Conservation (phyloP, 345 rosid species). For the Gynandropsis gynandra region DNA sequence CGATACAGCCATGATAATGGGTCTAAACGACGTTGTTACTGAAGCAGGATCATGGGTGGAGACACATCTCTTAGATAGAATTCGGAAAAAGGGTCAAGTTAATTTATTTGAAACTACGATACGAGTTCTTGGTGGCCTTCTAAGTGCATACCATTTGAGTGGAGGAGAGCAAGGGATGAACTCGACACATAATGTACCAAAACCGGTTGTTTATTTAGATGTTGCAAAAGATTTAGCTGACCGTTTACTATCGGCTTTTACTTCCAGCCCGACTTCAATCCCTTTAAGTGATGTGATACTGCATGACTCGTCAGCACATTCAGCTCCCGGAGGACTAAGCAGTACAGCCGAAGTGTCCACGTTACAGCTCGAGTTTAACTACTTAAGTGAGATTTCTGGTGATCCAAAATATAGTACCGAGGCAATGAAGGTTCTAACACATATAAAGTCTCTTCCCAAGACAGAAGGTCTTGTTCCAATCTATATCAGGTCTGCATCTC, state of each 20-base stretch:
- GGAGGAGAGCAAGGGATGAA: slow-evolving; percentile 60
- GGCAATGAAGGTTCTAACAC: slow-evolving; percentile 94
- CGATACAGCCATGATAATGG: slow-evolving; percentile 98
- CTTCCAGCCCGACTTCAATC: slow-evolving; percentile 73
- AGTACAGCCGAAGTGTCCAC: slow-evolving; percentile 92
- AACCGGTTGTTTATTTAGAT: slow-evolving; percentile 65
- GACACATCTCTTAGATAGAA: slow-evolving; percentile 64
- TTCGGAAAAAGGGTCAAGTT: slow-evolving; percentile 83
- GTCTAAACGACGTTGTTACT: slow-evolving; percentile 60
- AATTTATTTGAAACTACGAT: slow-evolving; percentile 97
- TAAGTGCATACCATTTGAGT: slow-evolving; percentile 95
- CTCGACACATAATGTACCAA: slow-evolving; percentile 46
- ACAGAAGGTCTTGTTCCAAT: slow-evolving; percentile 91
- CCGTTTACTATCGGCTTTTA: slow-evolving; percentile 77
- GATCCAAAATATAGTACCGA: slow-evolving; percentile 73
- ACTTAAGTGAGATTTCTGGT: slow-evolving; percentile 80
- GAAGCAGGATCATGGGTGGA: slow-evolving; percentile 92
- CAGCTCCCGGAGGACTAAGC: slow-evolving; percentile 85
- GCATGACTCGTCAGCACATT: slow-evolving; percentile 67
- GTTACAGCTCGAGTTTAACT: slow-evolving; percentile 92
- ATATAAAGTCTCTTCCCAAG: slow-evolving; percentile 76
- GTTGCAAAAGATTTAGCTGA: slow-evolving; percentile 81
- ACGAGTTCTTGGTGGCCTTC: slow-evolving; percentile 90
- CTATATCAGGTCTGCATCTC: slow-evolving; percentile 60
- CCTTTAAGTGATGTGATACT: slow-evolving; percentile 80